Conservation (phyloP, 352 stramenopile species). For the Globisporangium middletonii region DNA sequence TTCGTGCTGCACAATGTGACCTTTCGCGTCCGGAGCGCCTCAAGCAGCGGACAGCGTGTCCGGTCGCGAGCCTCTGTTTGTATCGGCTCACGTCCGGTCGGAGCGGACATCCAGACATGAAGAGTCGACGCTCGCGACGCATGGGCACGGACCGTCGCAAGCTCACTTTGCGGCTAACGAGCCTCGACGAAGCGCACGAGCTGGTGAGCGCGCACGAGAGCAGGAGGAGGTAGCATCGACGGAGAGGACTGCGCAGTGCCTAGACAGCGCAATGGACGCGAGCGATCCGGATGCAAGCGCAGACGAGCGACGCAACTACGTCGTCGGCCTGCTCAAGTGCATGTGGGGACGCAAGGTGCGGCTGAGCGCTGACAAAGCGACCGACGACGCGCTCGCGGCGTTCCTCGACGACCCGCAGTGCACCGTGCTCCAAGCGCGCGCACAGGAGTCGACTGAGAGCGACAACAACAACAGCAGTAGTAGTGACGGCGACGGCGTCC, state of each 20-base stretch:
- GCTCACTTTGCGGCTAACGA: background rate
- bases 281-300: slow-evolving; percentile 27
- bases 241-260: too few relatives aligned
- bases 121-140: background rate
- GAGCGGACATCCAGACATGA: background rate
- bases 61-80: background rate
- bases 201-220: background rate
- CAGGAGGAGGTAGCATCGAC: background rate
- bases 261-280: slow-evolving; percentile 12
- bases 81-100: too few relatives aligned
- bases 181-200: background rate
- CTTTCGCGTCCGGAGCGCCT: too few relatives aligned
- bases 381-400: slow-evolving; percentile 38
- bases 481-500: background rate
- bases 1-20: background rate
- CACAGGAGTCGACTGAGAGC: slow-evolving; percentile 8
- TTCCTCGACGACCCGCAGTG: slow-evolving; percentile 77
- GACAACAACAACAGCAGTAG: slow-evolving; percentile 14
- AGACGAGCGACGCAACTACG: slow-evolving; percentile 52
- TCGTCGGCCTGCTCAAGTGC: slow-evolving; percentile 50
- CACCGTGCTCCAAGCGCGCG: slow-evolving; percentile 43
- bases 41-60: background rate
- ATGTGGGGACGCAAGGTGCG: slow-evolving; percentile 46
- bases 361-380: slow-evolving; percentile 30
- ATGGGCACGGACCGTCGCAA: background rate